Conservation (phyloP, 2,329 filamentous ascomycete species). For the Nannizziopsis arthrosporioides region DNA sequence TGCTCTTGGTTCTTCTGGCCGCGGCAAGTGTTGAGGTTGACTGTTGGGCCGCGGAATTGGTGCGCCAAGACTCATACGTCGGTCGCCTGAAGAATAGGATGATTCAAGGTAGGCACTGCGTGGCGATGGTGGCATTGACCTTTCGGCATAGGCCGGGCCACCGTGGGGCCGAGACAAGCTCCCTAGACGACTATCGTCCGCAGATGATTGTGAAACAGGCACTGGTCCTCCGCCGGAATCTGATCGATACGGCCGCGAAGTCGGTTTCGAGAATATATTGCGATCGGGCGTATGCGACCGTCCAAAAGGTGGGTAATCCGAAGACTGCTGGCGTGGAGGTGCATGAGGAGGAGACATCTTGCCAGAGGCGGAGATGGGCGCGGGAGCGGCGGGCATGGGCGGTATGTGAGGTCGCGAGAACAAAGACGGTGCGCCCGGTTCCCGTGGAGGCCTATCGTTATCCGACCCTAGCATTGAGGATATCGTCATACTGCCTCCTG, state of each 20-base stretch:
- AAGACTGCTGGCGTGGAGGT: conserved; percentile 34
- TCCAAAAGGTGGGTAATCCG: conserved; percentile 52
- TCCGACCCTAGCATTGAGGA: conserved; percentile 57
- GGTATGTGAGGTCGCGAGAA: conserved; percentile 29
- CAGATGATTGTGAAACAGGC: conserved; percentile 11
- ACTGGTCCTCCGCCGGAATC: conserved; percentile 25
- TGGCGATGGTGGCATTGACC: conserved; percentile 26
- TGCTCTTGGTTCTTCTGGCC: conserved; percentile 26
- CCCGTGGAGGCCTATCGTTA: conserved; percentile 37
- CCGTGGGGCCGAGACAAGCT: conserved; percentile 22
- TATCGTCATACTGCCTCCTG: conserved; percentile 59
- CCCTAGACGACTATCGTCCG: conserved; percentile 26
- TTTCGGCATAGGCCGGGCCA: conserved; percentile 28
- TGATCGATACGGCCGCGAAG: conserved; percentile 28
- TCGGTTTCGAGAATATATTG: conserved; percentile 40
- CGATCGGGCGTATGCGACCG: conserved; percentile 65
- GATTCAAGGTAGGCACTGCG: conserved; percentile 26
- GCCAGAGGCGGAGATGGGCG: conserved; percentile 25
- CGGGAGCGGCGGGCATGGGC: conserved; percentile 21
- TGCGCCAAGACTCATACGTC: conserved; percentile 36
- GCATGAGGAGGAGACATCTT: conserved; percentile 35
- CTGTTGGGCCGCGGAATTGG: conserved; percentile 34
- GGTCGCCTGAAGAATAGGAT: conserved; percentile 23
- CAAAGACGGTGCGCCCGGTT: conserved; percentile 35
- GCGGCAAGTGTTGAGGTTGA: conserved; percentile 23